Percentiles rank a stretch among this genome's conserved stretches.
phyloP scores from a whole-genome alignment of 495 filamentous ascomycete genomes.

The Aspergillus bridgeri region DNA sequence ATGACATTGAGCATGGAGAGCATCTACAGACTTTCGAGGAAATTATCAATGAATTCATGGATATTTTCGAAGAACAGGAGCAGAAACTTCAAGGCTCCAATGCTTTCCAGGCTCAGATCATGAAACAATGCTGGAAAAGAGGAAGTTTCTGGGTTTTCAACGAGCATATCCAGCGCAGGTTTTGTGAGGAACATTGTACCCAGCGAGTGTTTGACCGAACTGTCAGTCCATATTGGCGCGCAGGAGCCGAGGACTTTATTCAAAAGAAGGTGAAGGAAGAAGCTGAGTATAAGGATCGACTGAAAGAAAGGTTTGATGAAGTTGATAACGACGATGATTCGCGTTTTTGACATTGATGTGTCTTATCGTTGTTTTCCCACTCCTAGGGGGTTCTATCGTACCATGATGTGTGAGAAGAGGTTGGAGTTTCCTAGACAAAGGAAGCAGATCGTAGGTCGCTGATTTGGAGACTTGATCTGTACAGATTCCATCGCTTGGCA shows the following conservation, averaged over 20 bases:
- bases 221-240: constrained; percentile 14
- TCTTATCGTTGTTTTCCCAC: too few species aligned
- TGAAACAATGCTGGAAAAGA: constrained; percentile 12
- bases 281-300: constrained; percentile 10
- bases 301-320: constrained; percentile 11
- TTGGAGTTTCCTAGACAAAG: too few species aligned
- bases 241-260: constrained; percentile 10
- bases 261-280: constrained; percentile 15
- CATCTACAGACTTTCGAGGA: constrained; percentile 12
- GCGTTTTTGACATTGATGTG: too few species aligned
- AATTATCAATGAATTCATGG: constrained; percentile 12
- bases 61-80: constrained; percentile 15
- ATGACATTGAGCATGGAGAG: constrained; percentile 11
- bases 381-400: too few species aligned
- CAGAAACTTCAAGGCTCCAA: not conserved
- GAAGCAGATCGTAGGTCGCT: too few species aligned
- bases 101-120: not conserved
- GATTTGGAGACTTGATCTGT: too few species aligned
- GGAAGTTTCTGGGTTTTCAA: constrained; percentile 21
- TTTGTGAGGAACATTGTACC: constrained; percentile 9
- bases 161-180: constrained; percentile 21
- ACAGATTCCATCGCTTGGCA: too few species aligned
- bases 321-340: too few species aligned
- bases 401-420: too few species aligned
- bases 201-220: constrained; percentile 12